Conservation (phyloP, 345 rosid species). For the Boechera retrofracta region DNA sequence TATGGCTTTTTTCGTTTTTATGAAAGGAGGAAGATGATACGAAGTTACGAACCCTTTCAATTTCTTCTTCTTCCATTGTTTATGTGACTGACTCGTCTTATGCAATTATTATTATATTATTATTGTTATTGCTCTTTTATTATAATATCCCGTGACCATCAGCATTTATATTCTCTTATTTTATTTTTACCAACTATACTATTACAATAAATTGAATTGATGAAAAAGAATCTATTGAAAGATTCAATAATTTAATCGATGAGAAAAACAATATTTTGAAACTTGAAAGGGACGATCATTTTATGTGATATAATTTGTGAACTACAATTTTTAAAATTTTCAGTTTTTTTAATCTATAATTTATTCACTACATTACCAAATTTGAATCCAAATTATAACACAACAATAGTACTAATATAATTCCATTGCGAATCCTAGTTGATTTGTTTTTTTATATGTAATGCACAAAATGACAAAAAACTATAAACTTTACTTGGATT, state of each 20-base stretch:
- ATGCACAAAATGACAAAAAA: background rate
- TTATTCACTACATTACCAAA: background rate
- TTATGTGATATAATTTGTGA: background rate
- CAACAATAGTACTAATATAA: background rate
- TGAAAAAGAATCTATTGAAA: background rate
- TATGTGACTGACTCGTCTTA: slow-evolving; percentile 30
- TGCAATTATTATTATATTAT: slow-evolving; percentile 17
- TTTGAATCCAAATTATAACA: background rate
- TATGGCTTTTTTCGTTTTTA: slow-evolving; percentile 13
- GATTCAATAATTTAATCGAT: background rate
- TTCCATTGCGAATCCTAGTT: background rate
- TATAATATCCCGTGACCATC: slow-evolving; percentile 21
- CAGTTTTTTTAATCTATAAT: too few relatives aligned
- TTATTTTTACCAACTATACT: background rate
- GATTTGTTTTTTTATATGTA: background rate
- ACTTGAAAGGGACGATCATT: background rate
- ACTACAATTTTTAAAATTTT: too few relatives aligned
- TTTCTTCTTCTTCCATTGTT: slow-evolving; percentile 13
- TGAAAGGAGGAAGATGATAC: slow-evolving; percentile 9
- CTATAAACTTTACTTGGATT: background rate
- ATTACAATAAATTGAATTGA: background rate
- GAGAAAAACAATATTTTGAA: background rate
- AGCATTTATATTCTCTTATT: slow-evolving; percentile 2
- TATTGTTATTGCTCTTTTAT: background rate
- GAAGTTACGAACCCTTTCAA: slow-evolving; percentile 16